Percentiles rank a stretch among this genome's conserved stretches.
These are phyloP conservation scores for Suillus bovinus DNA, from an alignment of 768 basidiomycete genomes.

Conservation along the genomic window DNA sequence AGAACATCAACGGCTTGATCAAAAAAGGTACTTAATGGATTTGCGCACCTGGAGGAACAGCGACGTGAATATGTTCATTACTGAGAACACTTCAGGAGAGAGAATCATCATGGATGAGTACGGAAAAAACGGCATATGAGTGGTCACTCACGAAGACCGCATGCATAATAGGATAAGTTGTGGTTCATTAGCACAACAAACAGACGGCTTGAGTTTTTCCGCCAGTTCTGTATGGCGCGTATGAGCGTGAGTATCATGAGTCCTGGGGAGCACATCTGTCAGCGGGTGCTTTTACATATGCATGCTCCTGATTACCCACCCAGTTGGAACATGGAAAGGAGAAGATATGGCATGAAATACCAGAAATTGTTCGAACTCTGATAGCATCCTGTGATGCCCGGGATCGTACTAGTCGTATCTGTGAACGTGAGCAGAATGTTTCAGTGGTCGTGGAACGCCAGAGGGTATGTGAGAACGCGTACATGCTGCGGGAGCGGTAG, in stretches of 20 bases:
- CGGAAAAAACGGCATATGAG: not conserved
- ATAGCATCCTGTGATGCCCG: not conserved
- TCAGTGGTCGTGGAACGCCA: not conserved
- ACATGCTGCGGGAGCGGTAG: not conserved
- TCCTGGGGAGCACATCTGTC: not conserved
- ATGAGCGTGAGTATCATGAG: not conserved
- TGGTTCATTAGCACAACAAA: not conserved
- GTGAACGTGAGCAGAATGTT: not conserved
- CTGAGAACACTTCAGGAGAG: not conserved
- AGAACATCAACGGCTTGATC: not conserved
- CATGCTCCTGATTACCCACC: not conserved
- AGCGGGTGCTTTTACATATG: not conserved
- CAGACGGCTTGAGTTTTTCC: not conserved
- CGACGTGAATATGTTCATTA: not conserved
- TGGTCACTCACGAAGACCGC: not conserved
- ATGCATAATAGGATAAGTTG: not conserved
- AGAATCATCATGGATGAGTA: not conserved
- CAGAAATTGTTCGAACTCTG: not conserved
- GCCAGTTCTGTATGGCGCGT: not conserved
- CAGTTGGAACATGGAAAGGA: not conserved
- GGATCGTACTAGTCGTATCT: not conserved
- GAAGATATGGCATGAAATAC: not conserved
- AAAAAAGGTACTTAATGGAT: not conserved
- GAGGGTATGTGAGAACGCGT: not conserved
- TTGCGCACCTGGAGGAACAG: not conserved